Percentiles rank a stretch among this genome's conserved stretches.
Conservation (phyloP, 2,329 filamentous ascomycete species). For the Apiospora aurea region DNA sequence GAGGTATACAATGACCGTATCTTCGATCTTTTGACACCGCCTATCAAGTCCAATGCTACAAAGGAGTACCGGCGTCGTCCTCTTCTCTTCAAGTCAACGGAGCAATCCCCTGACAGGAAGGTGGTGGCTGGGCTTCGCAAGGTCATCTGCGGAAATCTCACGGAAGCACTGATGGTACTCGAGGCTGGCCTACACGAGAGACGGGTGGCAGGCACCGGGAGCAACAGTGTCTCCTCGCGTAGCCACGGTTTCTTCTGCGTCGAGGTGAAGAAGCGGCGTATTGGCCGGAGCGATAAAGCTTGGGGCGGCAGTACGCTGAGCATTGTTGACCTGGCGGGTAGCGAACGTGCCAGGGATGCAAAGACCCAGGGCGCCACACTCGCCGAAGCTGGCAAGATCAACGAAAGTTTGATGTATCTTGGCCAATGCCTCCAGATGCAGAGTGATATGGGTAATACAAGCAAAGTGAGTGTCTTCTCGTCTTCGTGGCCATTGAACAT, state of each 20-base stretch:
- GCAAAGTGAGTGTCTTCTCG: slow-evolving; percentile 64
- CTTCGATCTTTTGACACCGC: slow-evolving; percentile 84
- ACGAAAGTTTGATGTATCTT: slow-evolving; percentile 97
- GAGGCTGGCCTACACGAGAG: slow-evolving; percentile 89
- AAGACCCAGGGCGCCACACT: slow-evolving; percentile 94
- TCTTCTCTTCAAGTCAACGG: slow-evolving; percentile 90
- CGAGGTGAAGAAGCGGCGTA: slow-evolving; percentile 83
- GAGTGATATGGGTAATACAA: slow-evolving; percentile 75
- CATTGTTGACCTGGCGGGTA: slow-evolving; percentile 91
- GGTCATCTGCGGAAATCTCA: slow-evolving; percentile 81
- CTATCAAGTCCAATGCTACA: slow-evolving; percentile 63
- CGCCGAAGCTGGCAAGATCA: slow-evolving; percentile 97
- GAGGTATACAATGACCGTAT: slow-evolving; percentile 99
- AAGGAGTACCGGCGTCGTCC: slow-evolving; percentile 80
- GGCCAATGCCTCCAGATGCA: slow-evolving; percentile 97
- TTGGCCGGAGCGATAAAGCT: slow-evolving; percentile 55
- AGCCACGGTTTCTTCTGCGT: slow-evolving; percentile 97
- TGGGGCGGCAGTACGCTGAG: slow-evolving; percentile 85
- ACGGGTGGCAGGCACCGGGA: slow-evolving; percentile 87
- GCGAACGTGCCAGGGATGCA: slow-evolving; percentile 89
- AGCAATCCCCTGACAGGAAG: slow-evolving; percentile 88
- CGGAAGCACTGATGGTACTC: slow-evolving; percentile 87
- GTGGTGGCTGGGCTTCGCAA: slow-evolving; percentile 92
- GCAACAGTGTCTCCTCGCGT: slow-evolving; percentile 89
- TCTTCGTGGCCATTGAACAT: background rate